phyloP scores from a whole-genome alignment of 2,329 filamentous ascomycete species.

The Xylaria polymorpha region DNA sequence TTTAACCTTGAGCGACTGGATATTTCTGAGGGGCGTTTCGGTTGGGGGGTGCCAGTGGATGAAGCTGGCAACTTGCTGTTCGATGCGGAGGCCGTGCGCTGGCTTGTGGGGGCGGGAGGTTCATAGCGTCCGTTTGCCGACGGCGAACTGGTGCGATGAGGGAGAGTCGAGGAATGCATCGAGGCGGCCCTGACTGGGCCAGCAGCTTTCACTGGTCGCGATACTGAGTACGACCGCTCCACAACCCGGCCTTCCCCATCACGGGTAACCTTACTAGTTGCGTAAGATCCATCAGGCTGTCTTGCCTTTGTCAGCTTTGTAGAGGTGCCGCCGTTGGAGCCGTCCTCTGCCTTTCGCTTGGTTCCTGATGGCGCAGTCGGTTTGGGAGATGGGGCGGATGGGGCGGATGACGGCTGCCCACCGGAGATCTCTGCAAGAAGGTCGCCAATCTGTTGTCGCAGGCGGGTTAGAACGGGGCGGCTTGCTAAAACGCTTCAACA shows the following conservation, averaged over 20 bases:
- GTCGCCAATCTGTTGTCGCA: conserved; percentile 61
- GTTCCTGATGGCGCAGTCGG: conserved; percentile 50
- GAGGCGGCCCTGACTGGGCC: conserved; percentile 40
- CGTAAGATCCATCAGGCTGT: conserved; percentile 47
- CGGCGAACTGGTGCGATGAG: conserved; percentile 44
- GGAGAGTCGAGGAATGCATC: conserved; percentile 47
- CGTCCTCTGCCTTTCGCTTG: conserved; percentile 70
- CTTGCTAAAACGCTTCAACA: conserved; percentile 3
- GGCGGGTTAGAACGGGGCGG: conserved; percentile 37
- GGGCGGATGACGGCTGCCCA: conserved; percentile 57
- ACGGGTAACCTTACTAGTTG: conserved; percentile 46
- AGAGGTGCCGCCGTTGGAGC: conserved; percentile 49
- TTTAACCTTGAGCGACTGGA: conserved; percentile 43
- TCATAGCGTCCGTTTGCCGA: conserved; percentile 47
- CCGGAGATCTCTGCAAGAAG: conserved; percentile 72
- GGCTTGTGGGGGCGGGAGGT: conserved; percentile 41
- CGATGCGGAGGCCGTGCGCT: conserved; percentile 36
- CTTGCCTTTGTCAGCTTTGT: conserved; percentile 47
- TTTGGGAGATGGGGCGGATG: conserved; percentile 41
- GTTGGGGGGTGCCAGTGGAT: conserved; percentile 29
- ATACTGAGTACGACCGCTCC: conserved; percentile 42
- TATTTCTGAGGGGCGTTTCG: conserved; percentile 40
- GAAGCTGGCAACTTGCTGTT: conserved; percentile 39
- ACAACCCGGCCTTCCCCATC: conserved; percentile 42
- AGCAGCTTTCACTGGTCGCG: conserved; percentile 43